Evolutionary conservation across 2,329 filamentous ascomycete genomes (phyloP), one percentile per base, ranked within the genome.

Genomic region (Botrytis pseudocinerea): DNA sequence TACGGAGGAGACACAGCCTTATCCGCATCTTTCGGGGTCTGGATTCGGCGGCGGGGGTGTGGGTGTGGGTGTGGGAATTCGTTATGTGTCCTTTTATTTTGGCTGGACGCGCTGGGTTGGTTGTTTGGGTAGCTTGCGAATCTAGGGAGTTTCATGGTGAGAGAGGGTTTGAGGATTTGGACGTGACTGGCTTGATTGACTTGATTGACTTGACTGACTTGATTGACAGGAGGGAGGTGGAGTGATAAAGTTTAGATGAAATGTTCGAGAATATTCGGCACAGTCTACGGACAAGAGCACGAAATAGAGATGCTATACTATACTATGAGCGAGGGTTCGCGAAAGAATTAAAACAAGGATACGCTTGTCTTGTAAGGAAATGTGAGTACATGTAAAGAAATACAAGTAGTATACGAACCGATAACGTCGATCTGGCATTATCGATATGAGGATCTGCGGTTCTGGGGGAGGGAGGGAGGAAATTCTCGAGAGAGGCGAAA

Each of bases 401-500:
- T 2, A 2, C 4, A 22, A 48, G 59, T 40, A 28, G 4, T 40
- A n/a, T 61, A n/a, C 59, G 16, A n/a, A 61, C 59, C 22, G 59
- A 61, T 61, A 61, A 61, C 59, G 59, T 25, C 22, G 59, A 61
- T 61, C 35, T 40, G 35, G 8, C 59, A n/a, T 40, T 40, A 61
- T 61, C 59, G 59, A 61, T 61, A 61, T 61, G 59, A 61, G 59
- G 59, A 61, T 61, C 59, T 61, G 59, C 57, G 28, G 4, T 59
- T 59, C 28, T 20, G 8, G 57, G 20, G 57, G 7, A 12, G 54
- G 28, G 28, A 32, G 14, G 28, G n/a, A 10, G 79, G 28, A 28
- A 22, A 48, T 48, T 57, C 16, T 8, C 18, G 16, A 28, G n/a
- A 35, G 32, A 35, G 4, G 57, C 1, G 2, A 54, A 2, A 3